Evolutionary conservation across 805 yeast genomes (phyloP).

Genomic region (Zygosaccharomyces gambellarensis): DNA sequence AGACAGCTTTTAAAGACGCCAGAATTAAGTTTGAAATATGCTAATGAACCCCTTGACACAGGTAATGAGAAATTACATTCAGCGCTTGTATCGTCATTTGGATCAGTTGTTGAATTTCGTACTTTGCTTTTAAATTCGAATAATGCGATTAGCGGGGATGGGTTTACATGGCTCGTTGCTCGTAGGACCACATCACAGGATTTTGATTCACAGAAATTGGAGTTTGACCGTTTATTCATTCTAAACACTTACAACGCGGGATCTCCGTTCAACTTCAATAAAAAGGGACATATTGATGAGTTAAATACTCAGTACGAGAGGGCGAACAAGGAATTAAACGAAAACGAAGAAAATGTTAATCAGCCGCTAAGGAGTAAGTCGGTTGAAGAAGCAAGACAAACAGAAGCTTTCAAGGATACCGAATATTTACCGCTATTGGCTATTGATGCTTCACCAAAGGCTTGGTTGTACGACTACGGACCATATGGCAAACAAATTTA

Average conservation of each 20-base stretch:
- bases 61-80: constrained; percentile 35
- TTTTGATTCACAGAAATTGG: constrained; percentile 18
- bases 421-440: constrained; percentile 57
- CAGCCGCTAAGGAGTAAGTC: constrained; percentile 18
- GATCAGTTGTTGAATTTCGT: constrained; percentile 70
- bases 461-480: constrained; percentile 70
- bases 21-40: constrained; percentile 23
- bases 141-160: constrained; percentile 75
- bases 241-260: constrained; percentile 89
- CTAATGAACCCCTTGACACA: constrained; percentile 34
- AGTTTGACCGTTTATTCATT: constrained; percentile 52
- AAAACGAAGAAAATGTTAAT: constrained; percentile 8
- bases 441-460: constrained; percentile 67
- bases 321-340: constrained; percentile 17
- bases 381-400: constrained; percentile 39
- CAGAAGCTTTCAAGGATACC: constrained; percentile 21
- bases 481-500: constrained; percentile 66
- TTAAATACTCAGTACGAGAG: constrained; percentile 24
- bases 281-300: constrained; percentile 40
- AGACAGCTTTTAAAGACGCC: constrained; percentile 45
- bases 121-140: constrained; percentile 67
- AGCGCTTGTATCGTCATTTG: constrained; percentile 61
- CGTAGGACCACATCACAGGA: constrained; percentile 24
- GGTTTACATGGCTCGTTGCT: constrained; percentile 85
- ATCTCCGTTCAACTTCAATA: constrained; percentile 62